These are phyloP conservation scores for Aurifilum marmelostoma DNA, from an alignment of 2,329 filamentous ascomycete genomes.

Conservation along the genomic window DNA sequence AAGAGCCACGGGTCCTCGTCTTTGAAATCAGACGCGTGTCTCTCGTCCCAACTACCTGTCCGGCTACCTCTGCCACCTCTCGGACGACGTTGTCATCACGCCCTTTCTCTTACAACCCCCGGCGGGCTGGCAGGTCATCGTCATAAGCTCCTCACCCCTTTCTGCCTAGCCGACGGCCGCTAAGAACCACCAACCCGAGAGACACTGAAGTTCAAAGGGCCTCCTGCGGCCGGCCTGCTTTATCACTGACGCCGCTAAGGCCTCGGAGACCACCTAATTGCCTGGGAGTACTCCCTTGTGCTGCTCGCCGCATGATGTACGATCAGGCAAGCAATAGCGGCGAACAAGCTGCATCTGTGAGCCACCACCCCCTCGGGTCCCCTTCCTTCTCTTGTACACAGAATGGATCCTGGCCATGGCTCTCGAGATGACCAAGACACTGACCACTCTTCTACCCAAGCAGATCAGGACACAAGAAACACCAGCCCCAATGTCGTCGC, in stretches of 20 bases:
- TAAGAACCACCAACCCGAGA: background rate
- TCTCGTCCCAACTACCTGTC: background rate
- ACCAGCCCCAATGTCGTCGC: slow-evolving; percentile 29
- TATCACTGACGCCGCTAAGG: background rate
- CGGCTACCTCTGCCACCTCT: background rate
- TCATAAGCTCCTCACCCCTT: slow-evolving; percentile 15
- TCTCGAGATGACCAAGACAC: background rate
- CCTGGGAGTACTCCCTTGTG: slow-evolving; percentile 17
- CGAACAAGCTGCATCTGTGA: slow-evolving; percentile 27
- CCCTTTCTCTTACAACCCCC: background rate
- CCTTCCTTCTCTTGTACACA: background rate
- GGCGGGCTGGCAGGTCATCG: background rate
- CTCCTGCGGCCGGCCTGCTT: background rate
- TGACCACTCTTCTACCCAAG: slow-evolving; percentile 14
- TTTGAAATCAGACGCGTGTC: slow-evolving; percentile 7
- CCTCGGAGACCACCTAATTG: background rate
- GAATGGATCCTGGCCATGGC: background rate
- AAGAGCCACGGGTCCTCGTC: background rate
- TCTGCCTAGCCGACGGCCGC: slow-evolving; percentile 1
- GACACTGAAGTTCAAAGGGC: background rate
- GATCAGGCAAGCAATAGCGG: slow-evolving; percentile 29
- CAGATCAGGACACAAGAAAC: slow-evolving; percentile 23
- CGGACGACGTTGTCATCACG: slow-evolving; percentile 7
- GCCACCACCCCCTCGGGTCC: slow-evolving; percentile 14
- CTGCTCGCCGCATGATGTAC: slow-evolving; percentile 30